Evolutionary conservation across 352 stramenopile genomes (phyloP), one percentile per base, ranked within the genome.

Genomic region (Halophytophthora batemanensis): DNA sequence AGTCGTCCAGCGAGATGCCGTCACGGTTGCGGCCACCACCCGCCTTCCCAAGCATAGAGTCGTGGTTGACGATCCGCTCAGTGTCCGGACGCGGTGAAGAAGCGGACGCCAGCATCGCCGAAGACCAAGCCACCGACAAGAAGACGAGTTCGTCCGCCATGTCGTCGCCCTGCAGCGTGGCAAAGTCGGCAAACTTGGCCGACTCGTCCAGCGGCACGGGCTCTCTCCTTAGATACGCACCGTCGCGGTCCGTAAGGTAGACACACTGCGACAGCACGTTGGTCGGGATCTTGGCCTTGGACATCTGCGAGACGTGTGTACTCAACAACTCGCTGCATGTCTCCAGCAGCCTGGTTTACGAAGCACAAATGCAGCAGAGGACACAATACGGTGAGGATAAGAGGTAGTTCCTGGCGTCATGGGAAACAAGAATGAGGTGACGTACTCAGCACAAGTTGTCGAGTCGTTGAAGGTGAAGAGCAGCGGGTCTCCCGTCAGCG

Each of bases 1-100:
- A 93, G 38, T 92, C 74, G 38, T 86, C 69, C 47, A 94, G 53
- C 17, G 82, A 70, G 50, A 92, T 74, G 2, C 66, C 66, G 0
- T 66, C 67, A 23, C 64, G 59, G 18, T 68, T 29, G 17, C 64
- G 59, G 31, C 52, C 56, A 19, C 53, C 54, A 21, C 39, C 48
- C 18, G 47, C 55, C 23, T 74, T 71, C 12, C 39, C 53, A 17
- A 59, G 40, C 49, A 86, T 66, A 45, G 59, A 84, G 23, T 69
- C 66, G 48, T 90, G 67, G 48, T 84, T 78, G 13, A 77, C 37
- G 38, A 90, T 69, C 29, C 46, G 59, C 57, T 90, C 79, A 2
- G 74, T 25, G 22, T 87, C 68, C 13, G 79, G 76, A 3, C 74
- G 69, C 39, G 56, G 71, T 38, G 59, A 59, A 13, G 65, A 61